phyloP scores from a whole-genome alignment of 345 rosid species.

The Gossypioides kirkii region DNA sequence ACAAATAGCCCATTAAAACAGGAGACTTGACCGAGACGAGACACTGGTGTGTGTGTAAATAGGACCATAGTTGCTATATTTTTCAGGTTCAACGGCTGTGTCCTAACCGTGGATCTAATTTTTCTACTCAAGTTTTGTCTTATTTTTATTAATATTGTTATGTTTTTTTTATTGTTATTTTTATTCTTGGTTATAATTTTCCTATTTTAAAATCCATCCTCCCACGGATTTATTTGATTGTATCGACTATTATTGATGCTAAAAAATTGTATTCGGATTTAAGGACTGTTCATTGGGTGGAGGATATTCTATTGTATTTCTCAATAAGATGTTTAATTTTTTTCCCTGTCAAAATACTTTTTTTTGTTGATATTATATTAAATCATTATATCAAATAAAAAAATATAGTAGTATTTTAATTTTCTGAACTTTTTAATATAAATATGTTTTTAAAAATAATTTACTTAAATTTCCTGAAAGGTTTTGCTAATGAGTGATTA shows the following conservation, averaged over 20 bases:
- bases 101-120: constrained; percentile 19
- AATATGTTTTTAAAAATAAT: no score
- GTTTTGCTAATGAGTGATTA: no score
- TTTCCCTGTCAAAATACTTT: background rate
- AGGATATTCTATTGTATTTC: background rate
- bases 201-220: background rate
- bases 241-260: background rate
- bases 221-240: constrained; percentile 18
- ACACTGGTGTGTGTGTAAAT: constrained; percentile 22
- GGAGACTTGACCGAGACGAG: background rate
- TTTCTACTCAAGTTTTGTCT: constrained; percentile 15
- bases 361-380: no score
- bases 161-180: background rate
- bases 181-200: background rate
- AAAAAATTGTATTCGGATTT: background rate
- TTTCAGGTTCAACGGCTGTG: constrained; percentile 17
- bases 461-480: no score
- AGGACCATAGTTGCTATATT: constrained; percentile 20
- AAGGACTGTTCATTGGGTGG: background rate
- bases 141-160: background rate
- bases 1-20: constrained; percentile 5
- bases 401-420: no score
- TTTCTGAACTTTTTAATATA: no score
- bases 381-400: no score
- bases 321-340: background rate